These are phyloP conservation scores for Diaporthe batatas DNA, from an alignment of 2,329 filamentous ascomycete genomes.

Conservation along the genomic window DNA sequence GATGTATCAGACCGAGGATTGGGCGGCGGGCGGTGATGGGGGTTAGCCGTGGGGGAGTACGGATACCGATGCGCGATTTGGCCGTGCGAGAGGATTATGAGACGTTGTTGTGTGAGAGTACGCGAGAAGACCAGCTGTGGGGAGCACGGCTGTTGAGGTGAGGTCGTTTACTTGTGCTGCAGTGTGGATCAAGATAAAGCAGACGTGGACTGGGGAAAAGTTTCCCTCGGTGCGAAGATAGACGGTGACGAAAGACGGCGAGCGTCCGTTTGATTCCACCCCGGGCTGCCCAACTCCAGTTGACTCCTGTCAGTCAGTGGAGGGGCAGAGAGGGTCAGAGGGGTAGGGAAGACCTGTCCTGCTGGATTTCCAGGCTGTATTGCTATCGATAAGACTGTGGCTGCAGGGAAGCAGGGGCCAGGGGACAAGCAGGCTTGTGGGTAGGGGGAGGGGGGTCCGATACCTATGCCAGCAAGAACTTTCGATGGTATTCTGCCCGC, in stretches of 20 bases:
- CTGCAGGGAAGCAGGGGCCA: constrained; percentile 17
- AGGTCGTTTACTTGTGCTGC: constrained; percentile 6
- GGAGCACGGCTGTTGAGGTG: background rate
- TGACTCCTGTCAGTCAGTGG: constrained; percentile 19
- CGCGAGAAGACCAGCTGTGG: constrained; percentile 3
- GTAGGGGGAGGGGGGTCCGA: background rate
- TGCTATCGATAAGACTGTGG: constrained; percentile 38
- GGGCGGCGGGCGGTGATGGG: background rate
- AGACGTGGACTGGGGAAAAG: constrained; percentile 23
- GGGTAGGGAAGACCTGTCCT: constrained; percentile 9
- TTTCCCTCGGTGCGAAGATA: constrained; percentile 29
- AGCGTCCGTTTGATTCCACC: constrained; percentile 24
- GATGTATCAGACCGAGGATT: constrained; percentile 20
- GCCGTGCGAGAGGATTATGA: constrained; percentile 18
- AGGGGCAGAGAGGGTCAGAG: constrained; percentile 24
- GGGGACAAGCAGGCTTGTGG: constrained; percentile 11
- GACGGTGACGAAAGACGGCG: constrained; percentile 33
- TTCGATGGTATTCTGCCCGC: constrained; percentile 21
- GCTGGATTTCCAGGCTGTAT: constrained; percentile 5
- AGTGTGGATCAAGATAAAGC: constrained; percentile 21
- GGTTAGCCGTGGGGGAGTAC: constrained; percentile 8
- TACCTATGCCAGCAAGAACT: background rate
- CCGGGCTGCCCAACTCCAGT: background rate
- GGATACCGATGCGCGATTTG: constrained; percentile 40
- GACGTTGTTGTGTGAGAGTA: background rate